phyloP scores from a whole-genome alignment of 169 alveolate genomes.

The Plasmodium cynomolgi region DNA sequence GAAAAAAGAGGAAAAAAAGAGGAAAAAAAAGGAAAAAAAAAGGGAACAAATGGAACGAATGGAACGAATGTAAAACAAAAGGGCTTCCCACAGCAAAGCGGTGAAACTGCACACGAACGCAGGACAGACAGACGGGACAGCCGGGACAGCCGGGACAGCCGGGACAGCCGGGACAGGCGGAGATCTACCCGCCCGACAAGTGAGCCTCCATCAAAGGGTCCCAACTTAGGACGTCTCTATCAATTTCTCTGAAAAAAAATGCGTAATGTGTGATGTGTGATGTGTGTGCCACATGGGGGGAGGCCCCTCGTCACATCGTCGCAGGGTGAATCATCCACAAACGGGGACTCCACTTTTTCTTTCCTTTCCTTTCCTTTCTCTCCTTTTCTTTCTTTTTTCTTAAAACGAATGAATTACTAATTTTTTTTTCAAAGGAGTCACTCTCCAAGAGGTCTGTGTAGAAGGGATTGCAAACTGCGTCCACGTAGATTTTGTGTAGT shows the following conservation, averaged over 20 bases:
- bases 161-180: background rate
- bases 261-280: background rate
- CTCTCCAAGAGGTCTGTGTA: constrained; percentile 31
- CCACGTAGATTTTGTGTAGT: constrained; percentile 49
- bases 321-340: background rate
- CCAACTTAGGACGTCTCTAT: constrained; percentile 36
- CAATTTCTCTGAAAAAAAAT: constrained; percentile 20
- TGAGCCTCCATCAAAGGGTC: background rate
- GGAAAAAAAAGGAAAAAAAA: background rate
- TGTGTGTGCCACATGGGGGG: background rate
- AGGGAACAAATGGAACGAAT: background rate
- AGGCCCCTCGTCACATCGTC: background rate
- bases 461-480: constrained; percentile 64
- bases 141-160: background rate
- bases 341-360: background rate
- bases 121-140: background rate
- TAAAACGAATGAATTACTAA: constrained; percentile 32
- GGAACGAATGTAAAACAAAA: background rate
- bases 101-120: background rate
- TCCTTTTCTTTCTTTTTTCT: background rate
- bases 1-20: background rate
- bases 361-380: no score
- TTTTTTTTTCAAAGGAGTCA: constrained; percentile 26
- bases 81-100: background rate
- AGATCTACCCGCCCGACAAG: background rate